These are phyloP conservation scores for Arthrobotrys megalospora DNA, from an alignment of 2,329 filamentous ascomycete species.

Conservation along the genomic window DNA sequence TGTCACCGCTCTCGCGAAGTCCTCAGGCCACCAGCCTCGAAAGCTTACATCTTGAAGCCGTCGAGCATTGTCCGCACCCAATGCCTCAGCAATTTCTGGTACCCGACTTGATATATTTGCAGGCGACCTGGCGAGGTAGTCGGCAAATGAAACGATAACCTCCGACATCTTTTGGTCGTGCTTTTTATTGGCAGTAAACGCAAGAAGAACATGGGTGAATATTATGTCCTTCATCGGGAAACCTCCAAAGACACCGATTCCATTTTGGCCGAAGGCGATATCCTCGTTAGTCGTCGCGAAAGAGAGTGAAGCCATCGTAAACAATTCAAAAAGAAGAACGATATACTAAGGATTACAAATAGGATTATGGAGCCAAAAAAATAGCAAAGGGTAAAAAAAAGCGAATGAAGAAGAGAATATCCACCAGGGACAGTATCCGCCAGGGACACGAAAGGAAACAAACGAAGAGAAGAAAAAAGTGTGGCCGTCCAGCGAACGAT, in stretches of 20 bases:
- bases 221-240: slow-evolving; percentile 29
- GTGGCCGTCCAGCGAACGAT: background rate
- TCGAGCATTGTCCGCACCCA: slow-evolving; percentile 31
- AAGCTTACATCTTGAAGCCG: slow-evolving; percentile 23
- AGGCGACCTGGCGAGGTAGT: slow-evolving; percentile 16
- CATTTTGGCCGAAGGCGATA: slow-evolving; percentile 18
- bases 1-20: slow-evolving; percentile 17
- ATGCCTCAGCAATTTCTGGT: slow-evolving; percentile 3
- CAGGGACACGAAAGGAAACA: slow-evolving; percentile 36
- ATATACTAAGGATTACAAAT: slow-evolving; percentile 6
- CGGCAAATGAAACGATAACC: slow-evolving; percentile 15
- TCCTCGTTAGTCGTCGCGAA: slow-evolving; percentile 30
- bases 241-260: slow-evolving; percentile 30
- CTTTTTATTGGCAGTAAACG: slow-evolving; percentile 35
- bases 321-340: background rate
- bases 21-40: slow-evolving; percentile 26
- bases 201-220: slow-evolving; percentile 33
- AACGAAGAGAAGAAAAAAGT: slow-evolving; percentile 1
- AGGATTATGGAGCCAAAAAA: slow-evolving; percentile 3
- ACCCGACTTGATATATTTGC: slow-evolving; percentile 22
- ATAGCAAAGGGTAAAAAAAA: slow-evolving; percentile 16
- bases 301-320: slow-evolving; percentile 44
- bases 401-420: slow-evolving; percentile 18
- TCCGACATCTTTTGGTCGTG: slow-evolving; percentile 38
- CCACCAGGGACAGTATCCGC: slow-evolving; percentile 47